These are phyloP conservation scores for Talinum fruticosum DNA, from an alignment of 148 eudicot genomes.

Conservation along the genomic window DNA sequence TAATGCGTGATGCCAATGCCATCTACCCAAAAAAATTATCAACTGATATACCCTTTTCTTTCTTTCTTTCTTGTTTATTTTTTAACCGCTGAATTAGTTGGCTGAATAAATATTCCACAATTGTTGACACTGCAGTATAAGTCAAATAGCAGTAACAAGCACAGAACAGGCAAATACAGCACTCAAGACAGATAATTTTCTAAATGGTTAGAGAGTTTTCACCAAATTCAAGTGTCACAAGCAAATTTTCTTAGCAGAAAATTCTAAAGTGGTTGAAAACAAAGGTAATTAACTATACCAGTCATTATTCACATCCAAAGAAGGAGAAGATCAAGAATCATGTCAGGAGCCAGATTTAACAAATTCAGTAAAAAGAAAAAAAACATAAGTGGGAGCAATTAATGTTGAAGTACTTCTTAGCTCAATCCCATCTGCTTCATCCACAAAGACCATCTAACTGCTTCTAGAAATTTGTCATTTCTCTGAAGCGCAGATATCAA, in stretches of 20 bases:
- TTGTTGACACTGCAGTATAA: not conserved
- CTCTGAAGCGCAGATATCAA: constrained; percentile 59
- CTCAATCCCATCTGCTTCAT: constrained; percentile 82
- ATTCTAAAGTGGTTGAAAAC: not conserved
- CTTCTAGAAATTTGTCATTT: constrained; percentile 83
- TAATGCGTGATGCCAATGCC: not conserved
- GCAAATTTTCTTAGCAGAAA: not conserved
- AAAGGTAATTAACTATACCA: not conserved
- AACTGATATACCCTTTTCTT: not conserved
- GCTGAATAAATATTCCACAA: no score
- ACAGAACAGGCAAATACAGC: not conserved
- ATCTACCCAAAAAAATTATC: not conserved
- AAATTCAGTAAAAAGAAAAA: not conserved
- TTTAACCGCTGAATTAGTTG: not conserved
- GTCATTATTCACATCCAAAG: not conserved
- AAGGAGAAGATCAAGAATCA: not conserved
- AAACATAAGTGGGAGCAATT: constrained; percentile 15
- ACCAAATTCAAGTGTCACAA: not conserved
- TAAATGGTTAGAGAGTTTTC: not conserved
- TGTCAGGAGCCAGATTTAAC: not conserved
- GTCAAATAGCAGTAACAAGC: not conserved
- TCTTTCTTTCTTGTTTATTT: not conserved
- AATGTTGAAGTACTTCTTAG: constrained; percentile 23
- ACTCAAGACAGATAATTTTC: not conserved
- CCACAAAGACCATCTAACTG: constrained; percentile 98